phyloP scores from a whole-genome alignment of 2,329 filamentous ascomycete genomes.

The Pseudogymnoascus sp. region DNA sequence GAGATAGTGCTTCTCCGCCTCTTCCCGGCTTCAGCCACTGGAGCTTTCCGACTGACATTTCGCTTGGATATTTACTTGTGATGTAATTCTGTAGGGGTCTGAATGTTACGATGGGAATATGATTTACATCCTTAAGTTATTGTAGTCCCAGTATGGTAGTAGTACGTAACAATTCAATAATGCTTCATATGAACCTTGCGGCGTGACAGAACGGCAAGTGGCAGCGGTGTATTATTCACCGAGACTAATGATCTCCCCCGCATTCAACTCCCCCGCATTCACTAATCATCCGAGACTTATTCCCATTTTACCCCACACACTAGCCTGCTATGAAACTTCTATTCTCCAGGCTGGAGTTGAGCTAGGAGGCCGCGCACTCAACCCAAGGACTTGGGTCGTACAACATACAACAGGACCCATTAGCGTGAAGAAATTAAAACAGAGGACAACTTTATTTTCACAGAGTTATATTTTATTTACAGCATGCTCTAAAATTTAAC shows the following conservation, averaged over 20 bases:
- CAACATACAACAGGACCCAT: not conserved
- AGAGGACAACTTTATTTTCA: not conserved
- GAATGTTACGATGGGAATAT: not conserved
- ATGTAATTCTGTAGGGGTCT: no score
- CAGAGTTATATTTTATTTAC: not conserved
- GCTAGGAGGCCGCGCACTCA: not conserved
- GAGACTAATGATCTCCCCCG: not conserved
- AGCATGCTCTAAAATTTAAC: slow-evolving; percentile 11
- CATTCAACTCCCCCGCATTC: not conserved
- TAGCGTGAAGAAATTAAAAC: not conserved
- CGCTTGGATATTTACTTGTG: not conserved
- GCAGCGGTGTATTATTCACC: not conserved
- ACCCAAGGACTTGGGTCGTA: no score
- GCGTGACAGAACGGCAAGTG: not conserved
- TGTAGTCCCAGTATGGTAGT: not conserved
- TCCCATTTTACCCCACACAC: not conserved
- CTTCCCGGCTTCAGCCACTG: not conserved
- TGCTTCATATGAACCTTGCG: not conserved
- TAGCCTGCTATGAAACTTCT: not conserved
- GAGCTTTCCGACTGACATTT: not conserved
- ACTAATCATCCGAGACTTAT: no score
- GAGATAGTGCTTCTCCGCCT: slow-evolving; percentile 12
- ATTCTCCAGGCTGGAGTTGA: not conserved
- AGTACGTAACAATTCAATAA: not conserved
- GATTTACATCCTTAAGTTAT: not conserved